These are phyloP conservation scores for Podila epicladia DNA, from an alignment of 192 early-diverging fungal species.

Conservation along the genomic window DNA sequence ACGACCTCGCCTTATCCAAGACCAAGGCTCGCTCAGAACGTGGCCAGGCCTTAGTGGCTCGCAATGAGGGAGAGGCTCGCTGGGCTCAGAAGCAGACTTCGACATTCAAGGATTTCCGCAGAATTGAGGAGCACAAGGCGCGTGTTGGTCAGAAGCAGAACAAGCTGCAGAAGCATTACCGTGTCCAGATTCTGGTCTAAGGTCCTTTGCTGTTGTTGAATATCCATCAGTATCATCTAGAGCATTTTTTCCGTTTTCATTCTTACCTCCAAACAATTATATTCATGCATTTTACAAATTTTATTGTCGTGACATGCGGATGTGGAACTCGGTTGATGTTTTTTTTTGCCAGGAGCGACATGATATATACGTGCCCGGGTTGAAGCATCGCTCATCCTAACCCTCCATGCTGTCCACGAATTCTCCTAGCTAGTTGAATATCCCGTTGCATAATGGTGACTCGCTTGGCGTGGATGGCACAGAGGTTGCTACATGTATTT, in stretches of 20 bases:
- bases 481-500: conserved; percentile 69
- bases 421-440: conserved; percentile 88
- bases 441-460: conserved; percentile 93
- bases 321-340: too few species aligned
- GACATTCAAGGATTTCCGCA: conserved; percentile 69
- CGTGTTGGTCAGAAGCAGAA: conserved; percentile 80
- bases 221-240: not conserved
- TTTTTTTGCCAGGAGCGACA: too few species aligned
- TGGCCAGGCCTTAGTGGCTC: conserved; percentile 50
- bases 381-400: conserved; percentile 41
- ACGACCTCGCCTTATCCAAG: conserved; percentile 51
- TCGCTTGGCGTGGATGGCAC: conserved; percentile 90
- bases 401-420: conserved; percentile 81
- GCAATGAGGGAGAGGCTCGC: conserved; percentile 47
- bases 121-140: conserved; percentile 68
- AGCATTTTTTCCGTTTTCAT: not conserved
- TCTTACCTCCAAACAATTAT: too few species aligned
- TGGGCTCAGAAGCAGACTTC: conserved; percentile 56
- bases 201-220: not conserved
- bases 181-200: conserved; percentile 76
- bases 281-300: not conserved
- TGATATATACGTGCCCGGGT: too few species aligned
- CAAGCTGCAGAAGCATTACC: conserved; percentile 88
- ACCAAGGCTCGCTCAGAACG: conserved; percentile 50
- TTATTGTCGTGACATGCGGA: too few species aligned